Base-by-base conservation (phyloP, 2,329 filamentous ascomycete genomes). In the Pseudogymnoascus sp. region DNA sequence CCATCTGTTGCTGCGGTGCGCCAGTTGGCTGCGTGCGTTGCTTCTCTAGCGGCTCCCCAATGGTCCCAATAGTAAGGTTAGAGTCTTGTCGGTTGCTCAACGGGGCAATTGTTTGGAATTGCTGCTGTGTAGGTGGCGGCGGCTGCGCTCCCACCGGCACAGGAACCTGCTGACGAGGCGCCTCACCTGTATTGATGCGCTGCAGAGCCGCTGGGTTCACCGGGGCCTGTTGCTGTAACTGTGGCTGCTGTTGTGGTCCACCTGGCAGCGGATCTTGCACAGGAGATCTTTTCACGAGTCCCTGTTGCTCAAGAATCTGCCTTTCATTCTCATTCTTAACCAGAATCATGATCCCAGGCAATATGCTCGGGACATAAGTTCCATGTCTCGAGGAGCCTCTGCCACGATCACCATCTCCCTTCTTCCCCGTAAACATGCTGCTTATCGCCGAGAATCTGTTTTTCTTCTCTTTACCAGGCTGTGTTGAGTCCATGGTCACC, bases 391-490 rank as follows among this genome's bases (percentile, higher is more conserved):
- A 54, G 14, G 23, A 47, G 26, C 42, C 45, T 23, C 23, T 54
- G 7, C 42, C 42, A 14, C 23, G 39, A 40, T 18, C 45, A 5
- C 7, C 45, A 31, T 54, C 45, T 8, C 45, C 45, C 45, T 54
- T 54, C 45, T 54, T 54, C 16, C 45, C 45, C 23, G 45, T 29
- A 64, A 72, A 71, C 23, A 73, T 66, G 11, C 67, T 66, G 21
- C 67, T 67, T 16, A 72, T 62, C 4, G 64, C 76, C 0, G 80
- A 81, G 64, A 83, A 79, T 10, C 80, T 74, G 66, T 79, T 81
- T 71, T 79, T 82, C 67, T 71, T 72, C 18, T 61, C 21, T 14
- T 67, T 66, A 12, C 69, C 66, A 51, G 60, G 6, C 45, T 66
- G 31, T 59, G 5, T 70, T 3, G 45, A 54, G 14, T 54, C 45